Conservation (phyloP, 1,284 basidiomycete genomes). For the Ceratobasidium sp. region DNA sequence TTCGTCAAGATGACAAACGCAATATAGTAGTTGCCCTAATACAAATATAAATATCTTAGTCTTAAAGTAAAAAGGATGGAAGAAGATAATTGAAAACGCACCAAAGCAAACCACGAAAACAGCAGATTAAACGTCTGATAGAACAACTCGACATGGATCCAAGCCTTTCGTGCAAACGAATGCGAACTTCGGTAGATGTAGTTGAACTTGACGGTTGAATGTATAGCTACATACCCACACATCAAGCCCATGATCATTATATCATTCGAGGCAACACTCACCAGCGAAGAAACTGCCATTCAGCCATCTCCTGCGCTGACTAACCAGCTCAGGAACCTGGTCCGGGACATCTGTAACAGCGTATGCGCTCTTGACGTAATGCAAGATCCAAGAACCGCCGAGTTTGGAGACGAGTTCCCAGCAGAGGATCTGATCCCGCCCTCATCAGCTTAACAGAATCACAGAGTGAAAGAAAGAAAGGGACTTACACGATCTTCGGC, state of each 20-base stretch:
- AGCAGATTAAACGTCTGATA: constrained; percentile 93
- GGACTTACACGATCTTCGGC: constrained; percentile 84
- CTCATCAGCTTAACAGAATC: neutral
- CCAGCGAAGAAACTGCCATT: constrained; percentile 96
- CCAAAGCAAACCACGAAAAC: constrained; percentile 93
- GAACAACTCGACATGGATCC: constrained; percentile 94
- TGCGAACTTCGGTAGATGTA: constrained; percentile 94
- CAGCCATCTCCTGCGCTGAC: constrained; percentile 94
- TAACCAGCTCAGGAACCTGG: constrained; percentile 90
- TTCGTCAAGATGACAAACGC: constrained; percentile 84
- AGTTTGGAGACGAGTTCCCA: constrained; percentile 95
- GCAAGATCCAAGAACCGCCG: constrained; percentile 87
- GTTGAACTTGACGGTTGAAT: constrained; percentile 91
- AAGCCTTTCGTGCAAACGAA: constrained; percentile 86
- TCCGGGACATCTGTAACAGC: constrained; percentile 95
- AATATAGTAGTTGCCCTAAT: constrained; percentile 90
- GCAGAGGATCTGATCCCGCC: constrained; percentile 89
- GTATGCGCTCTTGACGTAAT: constrained; percentile 94
- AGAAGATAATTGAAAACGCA: constrained; percentile 58
- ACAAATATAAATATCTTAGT: constrained; percentile 1
- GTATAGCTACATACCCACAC: constrained; percentile 68
- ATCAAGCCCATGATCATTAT: too few relatives aligned
- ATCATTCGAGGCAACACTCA: too few relatives aligned
- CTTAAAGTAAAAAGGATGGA: neutral
- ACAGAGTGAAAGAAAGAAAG: neutral